Evolutionary conservation across 2,329 filamentous ascomycete species (phyloP).

Genomic region (Sphaerulina musiva): DNA sequence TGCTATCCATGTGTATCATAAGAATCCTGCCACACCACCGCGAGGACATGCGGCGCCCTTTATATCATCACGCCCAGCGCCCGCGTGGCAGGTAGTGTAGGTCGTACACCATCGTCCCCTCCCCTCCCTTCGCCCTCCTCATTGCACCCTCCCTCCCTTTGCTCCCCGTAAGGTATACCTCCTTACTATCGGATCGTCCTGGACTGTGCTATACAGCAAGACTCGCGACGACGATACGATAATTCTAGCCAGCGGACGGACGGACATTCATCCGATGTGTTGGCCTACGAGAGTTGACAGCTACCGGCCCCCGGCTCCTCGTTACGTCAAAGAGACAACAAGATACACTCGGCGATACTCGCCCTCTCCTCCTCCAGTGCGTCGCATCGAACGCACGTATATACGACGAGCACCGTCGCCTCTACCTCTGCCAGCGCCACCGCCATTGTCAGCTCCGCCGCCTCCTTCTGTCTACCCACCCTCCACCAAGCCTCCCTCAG

Average conservation of each 20-base stretch:
- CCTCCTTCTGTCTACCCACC: conserved; percentile 16
- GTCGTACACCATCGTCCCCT: not conserved
- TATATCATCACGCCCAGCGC: conserved; percentile 1
- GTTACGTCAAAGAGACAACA: conserved; percentile 9
- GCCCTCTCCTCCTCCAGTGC: conserved; percentile 18
- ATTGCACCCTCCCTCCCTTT: not conserved
- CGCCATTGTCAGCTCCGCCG: conserved; percentile 12
- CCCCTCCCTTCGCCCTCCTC: conserved; percentile 2
- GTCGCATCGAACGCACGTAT: conserved; percentile 21
- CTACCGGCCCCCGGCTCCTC: conserved; percentile 11
- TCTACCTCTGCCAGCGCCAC: conserved; percentile 9
- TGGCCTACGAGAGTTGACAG: conserved; percentile 10
- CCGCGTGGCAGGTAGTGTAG: not conserved
- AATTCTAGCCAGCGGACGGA: not conserved
- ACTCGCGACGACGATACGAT: not conserved
- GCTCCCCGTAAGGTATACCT: too few relatives aligned
- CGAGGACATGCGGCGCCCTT: not conserved
- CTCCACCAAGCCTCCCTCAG: conserved; percentile 13
- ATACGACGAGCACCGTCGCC: conserved; percentile 16
- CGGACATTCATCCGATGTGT: not conserved
- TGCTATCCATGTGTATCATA: conserved; percentile 6
- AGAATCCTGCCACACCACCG: conserved; percentile 1
- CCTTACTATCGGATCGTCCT: not conserved
- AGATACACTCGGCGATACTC: conserved; percentile 17
- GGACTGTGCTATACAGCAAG: not conserved